A percentile compares a stretch with the other conserved stretches of the same genome.
phyloP scores from a whole-genome alignment of 495 filamentous ascomycete species.

The Penicillium silybi region DNA sequence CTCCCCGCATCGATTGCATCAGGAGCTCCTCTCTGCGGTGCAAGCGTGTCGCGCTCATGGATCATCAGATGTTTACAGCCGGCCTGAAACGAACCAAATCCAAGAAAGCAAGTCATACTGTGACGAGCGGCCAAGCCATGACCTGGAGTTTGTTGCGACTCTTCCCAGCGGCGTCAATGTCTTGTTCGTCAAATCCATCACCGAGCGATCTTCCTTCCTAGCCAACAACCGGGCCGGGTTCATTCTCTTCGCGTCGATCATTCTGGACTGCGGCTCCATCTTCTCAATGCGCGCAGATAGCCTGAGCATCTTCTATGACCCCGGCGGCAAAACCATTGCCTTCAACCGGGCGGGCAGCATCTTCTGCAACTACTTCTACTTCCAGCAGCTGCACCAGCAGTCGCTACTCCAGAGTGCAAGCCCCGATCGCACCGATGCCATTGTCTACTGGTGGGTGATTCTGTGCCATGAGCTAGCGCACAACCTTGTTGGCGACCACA shows the following conservation, averaged over 20 bases:
- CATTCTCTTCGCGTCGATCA: constrained; percentile 63
- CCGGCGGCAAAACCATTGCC: constrained; percentile 74
- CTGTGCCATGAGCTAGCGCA: constrained; percentile 93
- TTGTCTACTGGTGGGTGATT: constrained; percentile 88
- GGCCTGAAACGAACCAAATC: constrained; percentile 66
- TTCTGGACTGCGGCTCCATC: constrained; percentile 64
- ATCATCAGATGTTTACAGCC: constrained; percentile 63
- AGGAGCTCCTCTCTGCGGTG: constrained; percentile 71
- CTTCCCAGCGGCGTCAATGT: constrained; percentile 68
- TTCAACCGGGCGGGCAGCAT: constrained; percentile 85
- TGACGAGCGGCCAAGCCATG: constrained; percentile 73
- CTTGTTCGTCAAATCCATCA: constrained; percentile 57
- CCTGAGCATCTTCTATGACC: constrained; percentile 86
- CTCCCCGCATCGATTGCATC: constrained; percentile 50
- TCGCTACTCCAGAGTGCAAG: constrained; percentile 34
- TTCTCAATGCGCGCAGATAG: constrained; percentile 59
- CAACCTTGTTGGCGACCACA: constrained; percentile 78
- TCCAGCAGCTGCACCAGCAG: constrained; percentile 67
- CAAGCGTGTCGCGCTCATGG: constrained; percentile 76
- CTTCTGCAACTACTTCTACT: constrained; percentile 93
- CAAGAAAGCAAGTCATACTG: constrained; percentile 88
- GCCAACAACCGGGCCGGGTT: constrained; percentile 57
- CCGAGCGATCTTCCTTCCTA: constrained; percentile 55
- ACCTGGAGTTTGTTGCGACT: constrained; percentile 71
- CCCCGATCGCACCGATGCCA: constrained; percentile 56